These are phyloP conservation scores for Solanum chaucha DNA, from an alignment of 257 asterid species.

Conservation along the genomic window DNA sequence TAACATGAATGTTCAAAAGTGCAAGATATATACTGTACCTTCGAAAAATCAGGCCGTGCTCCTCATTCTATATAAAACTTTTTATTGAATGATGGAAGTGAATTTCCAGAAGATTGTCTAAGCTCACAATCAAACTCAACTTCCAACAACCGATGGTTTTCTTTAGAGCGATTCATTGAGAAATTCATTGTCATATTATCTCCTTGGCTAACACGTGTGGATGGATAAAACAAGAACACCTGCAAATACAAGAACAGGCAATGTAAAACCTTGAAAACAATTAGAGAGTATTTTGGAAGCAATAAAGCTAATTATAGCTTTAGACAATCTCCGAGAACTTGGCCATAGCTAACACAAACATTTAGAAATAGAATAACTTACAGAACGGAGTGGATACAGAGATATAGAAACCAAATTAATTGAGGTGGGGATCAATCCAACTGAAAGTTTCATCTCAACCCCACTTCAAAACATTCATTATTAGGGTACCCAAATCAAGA, in stretches of 20 bases:
- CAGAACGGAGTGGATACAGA: background rate
- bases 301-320: background rate
- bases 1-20: background rate
- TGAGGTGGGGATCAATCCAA: background rate
- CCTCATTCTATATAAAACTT: conserved; percentile 71
- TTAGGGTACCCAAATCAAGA: background rate
- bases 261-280: background rate
- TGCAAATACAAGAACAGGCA: conserved; percentile 17
- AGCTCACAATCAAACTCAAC: conserved; percentile 56
- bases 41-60: background rate
- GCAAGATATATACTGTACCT: background rate
- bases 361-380: background rate
- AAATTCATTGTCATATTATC: conserved; percentile 39
- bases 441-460: background rate
- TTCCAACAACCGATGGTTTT: conserved; percentile 85
- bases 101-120: conserved; percentile 40
- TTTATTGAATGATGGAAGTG: conserved; percentile 29
- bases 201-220: conserved; percentile 33
- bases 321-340: background rate
- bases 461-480: background rate
- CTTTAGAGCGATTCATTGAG: conserved; percentile 63
- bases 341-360: background rate
- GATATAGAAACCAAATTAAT: background rate
- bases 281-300: background rate
- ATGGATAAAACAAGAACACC: conserved; percentile 76